Evolutionary conservation across 1,139 yeast species (phyloP), one percentile per base, ranked within the genome.

Genomic region (Starmera stellimalicola): DNA sequence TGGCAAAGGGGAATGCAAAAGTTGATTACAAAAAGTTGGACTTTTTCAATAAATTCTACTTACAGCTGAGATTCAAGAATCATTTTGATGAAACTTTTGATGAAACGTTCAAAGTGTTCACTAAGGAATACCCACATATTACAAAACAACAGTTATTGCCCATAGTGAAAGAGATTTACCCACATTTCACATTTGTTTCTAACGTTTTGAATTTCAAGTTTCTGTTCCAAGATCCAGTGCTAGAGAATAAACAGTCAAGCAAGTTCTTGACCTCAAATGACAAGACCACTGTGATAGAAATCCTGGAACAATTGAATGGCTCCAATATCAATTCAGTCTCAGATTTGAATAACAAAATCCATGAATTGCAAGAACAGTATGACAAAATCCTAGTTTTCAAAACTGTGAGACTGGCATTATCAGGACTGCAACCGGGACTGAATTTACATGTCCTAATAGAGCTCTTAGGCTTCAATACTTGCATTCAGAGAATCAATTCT

Each of bases 1-100:
- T 93, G 44, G 88, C 97, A 10, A 84, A 77, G 48, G 97, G 98
- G 2, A 88, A 87, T 57, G 94, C 95, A 14, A 88, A 87, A 53
- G 96, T 91, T 7, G 87, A 81, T 44, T 78, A 76, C 37, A 68
- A 72, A 36, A 88, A 91, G 54, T 65, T 91, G 32, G 62, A 65
- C 45, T 82, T 61, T 54, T 82, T 91, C 59, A 88, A 91, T 57
- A 82, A 81, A 50, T 69, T 65, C 40, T 84, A 80, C 50, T 55
- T 81, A 26, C 55, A 56, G 9, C 39, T 51, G 33, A 60, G 60
- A 30, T 48, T 78, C 8, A 41, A 50, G 3, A 55, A 66, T 29
- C 50, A 52, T 33, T 55, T 72, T 12, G 42, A 51, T 0, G 42
- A 51, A 7, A 45, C 70, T 9, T 58, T 68, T 2, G 52, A 60